phyloP scores from a whole-genome alignment of 202 grass and related monocot species.

The Saccharum hybrid region DNA sequence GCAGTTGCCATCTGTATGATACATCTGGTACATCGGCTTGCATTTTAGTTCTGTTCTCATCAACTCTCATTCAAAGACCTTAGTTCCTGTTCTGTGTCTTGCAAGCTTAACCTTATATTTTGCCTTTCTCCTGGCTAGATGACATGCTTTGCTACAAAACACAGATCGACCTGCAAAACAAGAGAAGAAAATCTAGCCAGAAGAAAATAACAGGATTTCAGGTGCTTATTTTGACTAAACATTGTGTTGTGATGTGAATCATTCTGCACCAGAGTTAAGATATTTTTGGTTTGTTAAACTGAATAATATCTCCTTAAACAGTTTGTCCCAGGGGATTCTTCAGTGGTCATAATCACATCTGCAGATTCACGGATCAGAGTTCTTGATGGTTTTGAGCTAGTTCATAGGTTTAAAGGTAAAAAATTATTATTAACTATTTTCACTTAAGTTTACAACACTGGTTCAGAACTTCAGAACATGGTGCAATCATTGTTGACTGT shows the following conservation, averaged over 20 bases:
- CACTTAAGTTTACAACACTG: conserved; percentile 5
- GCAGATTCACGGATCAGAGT: conserved; percentile 91
- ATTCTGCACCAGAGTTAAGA: conserved; percentile 33
- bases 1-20: conserved; percentile 88
- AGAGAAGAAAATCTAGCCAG: conserved; percentile 84
- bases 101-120: conserved; percentile 30
- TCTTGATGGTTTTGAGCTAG: conserved; percentile 69
- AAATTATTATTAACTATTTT: neutral
- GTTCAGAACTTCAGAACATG: conserved; percentile 26
- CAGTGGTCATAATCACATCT: conserved; percentile 93
- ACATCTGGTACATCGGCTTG: conserved; percentile 70
- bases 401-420: conserved; percentile 94
- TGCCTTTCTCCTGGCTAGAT: conserved; percentile 57
- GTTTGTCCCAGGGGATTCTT: conserved; percentile 89
- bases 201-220: conserved; percentile 99
- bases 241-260: conserved; percentile 34
- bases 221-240: conserved; percentile 54
- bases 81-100: conserved; percentile 7
- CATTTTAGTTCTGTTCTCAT: conserved; percentile 7
- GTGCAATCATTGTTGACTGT: conserved; percentile 33
- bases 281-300: conserved; percentile 37
- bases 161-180: conserved; percentile 76
- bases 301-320: conserved; percentile 57
- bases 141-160: conserved; percentile 82
- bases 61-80: conserved; percentile 15